Conservation (phyloP, 1,139 yeast species). For the Hansenula anomala region DNA sequence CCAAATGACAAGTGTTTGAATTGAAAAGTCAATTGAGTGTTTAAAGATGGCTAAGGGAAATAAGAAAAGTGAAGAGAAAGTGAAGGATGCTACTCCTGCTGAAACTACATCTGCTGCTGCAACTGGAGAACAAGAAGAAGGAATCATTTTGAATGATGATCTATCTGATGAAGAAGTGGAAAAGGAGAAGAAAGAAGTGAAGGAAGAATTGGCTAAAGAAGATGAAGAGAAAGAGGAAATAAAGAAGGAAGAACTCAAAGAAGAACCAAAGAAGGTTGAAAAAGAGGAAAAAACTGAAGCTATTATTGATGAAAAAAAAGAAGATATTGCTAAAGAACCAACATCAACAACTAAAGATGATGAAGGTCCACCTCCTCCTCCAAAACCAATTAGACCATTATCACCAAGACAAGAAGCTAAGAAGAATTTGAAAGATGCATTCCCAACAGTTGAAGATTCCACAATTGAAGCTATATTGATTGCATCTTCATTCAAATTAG, state of each 20-base stretch:
- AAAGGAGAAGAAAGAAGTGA: background rate
- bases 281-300: background rate
- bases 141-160: background rate
- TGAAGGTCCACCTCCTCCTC: slow-evolving; percentile 42
- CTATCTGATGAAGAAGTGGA: slow-evolving; percentile 3
- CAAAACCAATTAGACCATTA: slow-evolving; percentile 56
- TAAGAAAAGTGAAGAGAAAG: slow-evolving; percentile 6
- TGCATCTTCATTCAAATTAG: slow-evolving; percentile 78
- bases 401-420: slow-evolving; percentile 52
- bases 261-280: slow-evolving; percentile 13
- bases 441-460: slow-evolving; percentile 69
- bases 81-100: slow-evolving; percentile 1
- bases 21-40: background rate
- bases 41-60: slow-evolving; percentile 5
- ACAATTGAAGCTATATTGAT: slow-evolving; percentile 74
- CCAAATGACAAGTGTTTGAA: too few species aligned
- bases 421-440: slow-evolving; percentile 67
- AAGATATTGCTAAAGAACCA: slow-evolving; percentile 4
- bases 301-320: background rate
- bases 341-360: slow-evolving; percentile 1
- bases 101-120: background rate
- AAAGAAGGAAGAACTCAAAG: slow-evolving; percentile 2
- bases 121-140: background rate
- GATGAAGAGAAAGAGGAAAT: background rate
- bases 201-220: background rate